Conservation (phyloP, 108 stramenopile genomes). For the Nitzschia putrida region DNA sequence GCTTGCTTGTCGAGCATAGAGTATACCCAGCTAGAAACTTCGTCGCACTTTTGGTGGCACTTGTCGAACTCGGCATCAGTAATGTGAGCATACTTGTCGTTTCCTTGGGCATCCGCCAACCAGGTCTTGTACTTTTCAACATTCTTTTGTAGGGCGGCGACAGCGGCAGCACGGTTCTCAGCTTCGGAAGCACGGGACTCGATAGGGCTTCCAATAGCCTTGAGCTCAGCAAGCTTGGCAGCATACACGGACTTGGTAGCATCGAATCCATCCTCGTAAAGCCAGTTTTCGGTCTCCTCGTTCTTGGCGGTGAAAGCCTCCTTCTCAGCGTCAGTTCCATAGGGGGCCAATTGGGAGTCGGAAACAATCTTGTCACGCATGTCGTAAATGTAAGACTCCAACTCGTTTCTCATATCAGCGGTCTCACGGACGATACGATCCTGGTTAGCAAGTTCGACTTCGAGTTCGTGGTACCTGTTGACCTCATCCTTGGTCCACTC, state of each 20-base stretch:
- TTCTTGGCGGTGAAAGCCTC: slow-evolving; percentile 62
- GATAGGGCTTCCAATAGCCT: slow-evolving; percentile 84
- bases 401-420: slow-evolving; percentile 95
- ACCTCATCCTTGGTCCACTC: slow-evolving; percentile 83
- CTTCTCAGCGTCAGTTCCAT: slow-evolving; percentile 85
- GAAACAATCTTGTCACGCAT: slow-evolving; percentile 96
- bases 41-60: slow-evolving; percentile 72
- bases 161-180: slow-evolving; percentile 66
- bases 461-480: slow-evolving; percentile 75
- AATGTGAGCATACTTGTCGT: slow-evolving; percentile 87
- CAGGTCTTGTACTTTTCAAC: slow-evolving; percentile 86
- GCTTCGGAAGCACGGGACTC: slow-evolving; percentile 83
- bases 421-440: slow-evolving; percentile 95
- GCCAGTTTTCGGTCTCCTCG: slow-evolving; percentile 93
- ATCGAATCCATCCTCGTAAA: slow-evolving; percentile 98
- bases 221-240: slow-evolving; percentile 86
- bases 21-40: slow-evolving; percentile 89
- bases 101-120: slow-evolving; percentile 70
- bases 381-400: slow-evolving; percentile 97
- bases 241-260: slow-evolving; percentile 91
- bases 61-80: slow-evolving; percentile 85
- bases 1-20: slow-evolving; percentile 92
- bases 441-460: slow-evolving; percentile 84
- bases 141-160: slow-evolving; percentile 69
- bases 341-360: slow-evolving; percentile 72